Conservation (phyloP, 1,284 basidiomycete genomes). For the Ustilago esculenta region DNA sequence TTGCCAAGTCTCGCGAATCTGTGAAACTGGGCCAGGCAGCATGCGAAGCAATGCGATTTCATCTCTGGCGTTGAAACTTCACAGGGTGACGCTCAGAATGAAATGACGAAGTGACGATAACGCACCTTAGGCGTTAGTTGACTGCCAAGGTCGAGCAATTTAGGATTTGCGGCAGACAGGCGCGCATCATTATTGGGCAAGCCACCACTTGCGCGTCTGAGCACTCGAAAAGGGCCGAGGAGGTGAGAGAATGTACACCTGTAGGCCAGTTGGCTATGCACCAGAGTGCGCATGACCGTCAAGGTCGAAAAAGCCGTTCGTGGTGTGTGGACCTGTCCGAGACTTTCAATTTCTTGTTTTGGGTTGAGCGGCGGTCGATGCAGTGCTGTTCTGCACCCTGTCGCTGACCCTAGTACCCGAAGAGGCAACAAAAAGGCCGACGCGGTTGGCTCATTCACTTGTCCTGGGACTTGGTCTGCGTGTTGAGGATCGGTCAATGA, state of each 20-base stretch:
- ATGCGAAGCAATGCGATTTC: too few species aligned
- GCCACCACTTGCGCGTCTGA: too few species aligned
- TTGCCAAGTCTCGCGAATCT: too few species aligned
- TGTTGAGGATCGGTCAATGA: not conserved
- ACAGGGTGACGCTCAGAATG: too few species aligned
- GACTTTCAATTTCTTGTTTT: not conserved
- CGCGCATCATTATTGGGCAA: too few species aligned
- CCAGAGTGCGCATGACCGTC: constrained; percentile 20
- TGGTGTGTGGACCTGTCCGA: not conserved
- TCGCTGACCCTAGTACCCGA: not conserved
- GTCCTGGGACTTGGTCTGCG: too few species aligned
- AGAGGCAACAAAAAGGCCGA: constrained; percentile 1
- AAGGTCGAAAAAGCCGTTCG: constrained; percentile 22
- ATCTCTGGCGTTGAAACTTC: too few species aligned
- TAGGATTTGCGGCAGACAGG: constrained; percentile 7
- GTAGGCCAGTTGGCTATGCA: too few species aligned
- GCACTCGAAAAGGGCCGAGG: too few species aligned
- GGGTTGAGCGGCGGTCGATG: not conserved
- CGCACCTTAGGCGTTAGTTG: not conserved
- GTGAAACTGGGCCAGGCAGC: too few species aligned
- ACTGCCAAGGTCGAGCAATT: not conserved
- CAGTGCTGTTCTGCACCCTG: not conserved
- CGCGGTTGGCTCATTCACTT: constrained; percentile 15
- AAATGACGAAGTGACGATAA: too few species aligned
- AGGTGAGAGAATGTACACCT: too few species aligned